Conservation (phyloP, 768 basidiomycete genomes). For the Podaxis sp. region DNA sequence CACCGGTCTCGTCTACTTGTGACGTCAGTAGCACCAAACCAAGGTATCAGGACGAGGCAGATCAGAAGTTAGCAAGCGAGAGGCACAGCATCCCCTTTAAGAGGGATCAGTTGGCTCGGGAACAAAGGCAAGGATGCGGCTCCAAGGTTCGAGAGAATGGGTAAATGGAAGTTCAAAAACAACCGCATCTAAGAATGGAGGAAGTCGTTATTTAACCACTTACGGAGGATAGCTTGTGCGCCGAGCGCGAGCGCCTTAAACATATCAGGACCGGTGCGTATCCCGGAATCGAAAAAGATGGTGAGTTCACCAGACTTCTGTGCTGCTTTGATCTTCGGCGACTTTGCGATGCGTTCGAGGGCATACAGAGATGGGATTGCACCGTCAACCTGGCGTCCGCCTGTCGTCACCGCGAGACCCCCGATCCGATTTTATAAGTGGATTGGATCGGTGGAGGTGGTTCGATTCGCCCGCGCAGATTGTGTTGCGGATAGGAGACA, state of each 20-base stretch:
- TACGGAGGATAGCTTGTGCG: slow-evolving; percentile 77
- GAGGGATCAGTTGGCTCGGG: neutral
- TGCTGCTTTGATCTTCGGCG: slow-evolving; percentile 54
- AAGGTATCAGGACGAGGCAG: too few relatives aligned
- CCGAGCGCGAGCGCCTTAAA: slow-evolving; percentile 85
- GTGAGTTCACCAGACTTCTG: slow-evolving; percentile 63
- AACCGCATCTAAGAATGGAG: neutral
- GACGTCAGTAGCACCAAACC: neutral
- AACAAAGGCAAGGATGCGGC: neutral
- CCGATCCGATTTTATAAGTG: slow-evolving; percentile 3
- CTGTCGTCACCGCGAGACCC: slow-evolving; percentile 29
- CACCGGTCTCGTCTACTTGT: neutral
- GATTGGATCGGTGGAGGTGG: neutral
- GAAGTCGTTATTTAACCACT: slow-evolving; percentile 27
- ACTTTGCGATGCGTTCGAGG: slow-evolving; percentile 66
- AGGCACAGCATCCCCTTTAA: neutral
- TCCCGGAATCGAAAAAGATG: slow-evolving; percentile 77
- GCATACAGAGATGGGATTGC: slow-evolving; percentile 73
- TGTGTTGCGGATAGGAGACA: neutral
- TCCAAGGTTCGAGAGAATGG: neutral
- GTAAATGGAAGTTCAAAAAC: too few relatives aligned
- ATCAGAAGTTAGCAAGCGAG: too few relatives aligned
- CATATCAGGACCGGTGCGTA: slow-evolving; percentile 81
- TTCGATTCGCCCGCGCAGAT: neutral
- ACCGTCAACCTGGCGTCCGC: slow-evolving; percentile 78